Base-by-base conservation (phyloP, 1,284 basidiomycete species). In the Trametes hirsuta region DNA sequence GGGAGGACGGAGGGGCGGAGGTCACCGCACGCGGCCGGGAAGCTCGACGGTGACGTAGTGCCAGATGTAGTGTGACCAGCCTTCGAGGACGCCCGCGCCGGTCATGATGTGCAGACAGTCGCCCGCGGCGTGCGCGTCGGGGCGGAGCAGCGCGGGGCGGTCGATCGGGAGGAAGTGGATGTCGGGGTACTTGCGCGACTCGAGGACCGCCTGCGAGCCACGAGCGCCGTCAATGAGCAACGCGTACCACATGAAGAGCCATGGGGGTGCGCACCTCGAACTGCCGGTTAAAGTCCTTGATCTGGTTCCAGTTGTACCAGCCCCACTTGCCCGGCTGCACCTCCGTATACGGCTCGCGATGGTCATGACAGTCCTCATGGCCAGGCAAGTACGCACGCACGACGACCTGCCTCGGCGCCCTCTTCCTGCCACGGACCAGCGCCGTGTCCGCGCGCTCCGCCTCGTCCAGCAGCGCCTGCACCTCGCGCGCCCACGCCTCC, bases 1-100 rank as follows among this genome's bases (percentile, higher is more conserved):
- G 18, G 18, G 18, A 18, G 18, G 18, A 18, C 18, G 18, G 18
- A 18, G 18, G 18, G 18, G 18, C 18, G 18, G 30, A 4, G 30
- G 4, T 30, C 30, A 69, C 50, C 68, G 63, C 12, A 65, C 46
- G 37, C 64, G 65, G 25, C 61, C 68, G 12, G 69, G 69, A 2
- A 73, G 49, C 67, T 80, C 78, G 57, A 68, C 70, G 18, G 80
- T 81, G 60, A 86, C 74, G 66, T 74, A 88, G 66, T 88, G 85
- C 83, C 83, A 87, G 59, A 88, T 84, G 61, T 87, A 88, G 61
- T 85, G 82, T 14, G 85, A 79, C 86, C 86, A 89, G n/a, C 85
- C 85, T 71, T 89, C 87, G 34, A 88, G 74, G 41, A 88, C 84
- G 39, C 86, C 87, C 4, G 84, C 71, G 41, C 87, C 87, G 1